phyloP scores from a whole-genome alignment of 495 filamentous ascomycete species.

The Patellaria atrata region DNA sequence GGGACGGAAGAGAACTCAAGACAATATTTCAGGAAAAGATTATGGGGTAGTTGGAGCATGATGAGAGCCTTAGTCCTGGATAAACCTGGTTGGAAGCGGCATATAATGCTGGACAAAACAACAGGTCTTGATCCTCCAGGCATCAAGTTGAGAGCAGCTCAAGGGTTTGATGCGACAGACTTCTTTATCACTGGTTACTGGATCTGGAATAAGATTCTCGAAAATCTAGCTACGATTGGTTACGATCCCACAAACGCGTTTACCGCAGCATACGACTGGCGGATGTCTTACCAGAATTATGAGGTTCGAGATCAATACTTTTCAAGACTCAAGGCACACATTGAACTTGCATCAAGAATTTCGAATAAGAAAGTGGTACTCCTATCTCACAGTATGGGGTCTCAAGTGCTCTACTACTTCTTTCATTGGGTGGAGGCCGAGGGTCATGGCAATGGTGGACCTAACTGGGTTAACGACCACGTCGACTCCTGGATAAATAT shows the following conservation, averaged over 20 bases:
- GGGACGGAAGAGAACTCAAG: constrained; percentile 67
- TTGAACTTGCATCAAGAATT: constrained; percentile 62
- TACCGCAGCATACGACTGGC: constrained; percentile 94
- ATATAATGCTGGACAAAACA: constrained; percentile 88
- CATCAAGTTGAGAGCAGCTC: constrained; percentile 84
- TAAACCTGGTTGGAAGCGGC: constrained; percentile 85
- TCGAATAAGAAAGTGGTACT: constrained; percentile 67
- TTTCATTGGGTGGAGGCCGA: constrained; percentile 90
- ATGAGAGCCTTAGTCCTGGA: constrained; percentile 88
- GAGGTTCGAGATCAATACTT: constrained; percentile 90
- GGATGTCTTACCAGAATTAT: constrained; percentile 80
- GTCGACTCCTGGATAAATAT: constrained; percentile 97
- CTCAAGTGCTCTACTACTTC: constrained; percentile 90
- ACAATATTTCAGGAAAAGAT: constrained; percentile 79
- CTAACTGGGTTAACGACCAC: constrained; percentile 77
- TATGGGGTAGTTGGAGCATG: constrained; percentile 99
- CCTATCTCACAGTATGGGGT: constrained; percentile 94
- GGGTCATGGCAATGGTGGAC: constrained; percentile 64
- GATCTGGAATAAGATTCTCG: constrained; percentile 98
- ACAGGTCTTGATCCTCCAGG: constrained; percentile 86
- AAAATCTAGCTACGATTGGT: constrained; percentile 87
- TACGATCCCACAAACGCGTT: constrained; percentile 95
- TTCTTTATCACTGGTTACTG: constrained; percentile 89
- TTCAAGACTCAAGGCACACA: constrained; percentile 71
- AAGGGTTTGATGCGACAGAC: constrained; percentile 97